These are phyloP conservation scores for Parastagonospora nodorum DNA, from an alignment of 2,329 filamentous ascomycete genomes.

Conservation along the genomic window DNA sequence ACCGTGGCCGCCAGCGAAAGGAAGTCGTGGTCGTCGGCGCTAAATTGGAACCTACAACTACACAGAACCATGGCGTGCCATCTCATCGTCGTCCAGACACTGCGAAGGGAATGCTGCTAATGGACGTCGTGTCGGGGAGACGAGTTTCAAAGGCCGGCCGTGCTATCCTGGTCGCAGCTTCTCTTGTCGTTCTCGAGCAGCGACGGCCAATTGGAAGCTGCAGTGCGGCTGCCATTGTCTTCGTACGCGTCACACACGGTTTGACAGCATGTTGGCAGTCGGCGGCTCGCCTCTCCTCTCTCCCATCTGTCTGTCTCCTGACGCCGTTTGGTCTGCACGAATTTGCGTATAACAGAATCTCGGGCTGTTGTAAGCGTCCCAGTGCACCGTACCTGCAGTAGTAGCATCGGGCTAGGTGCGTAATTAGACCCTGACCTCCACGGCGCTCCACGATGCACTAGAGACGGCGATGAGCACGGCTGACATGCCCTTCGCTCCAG, in stretches of 20 bases:
- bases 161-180: constrained; percentile 8
- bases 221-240: not conserved
- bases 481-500: constrained; percentile 12
- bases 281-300: not conserved
- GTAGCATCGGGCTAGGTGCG: constrained; percentile 1
- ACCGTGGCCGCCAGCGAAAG: too few species aligned
- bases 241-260: not conserved
- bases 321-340: not conserved
- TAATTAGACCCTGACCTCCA: constrained; percentile 5
- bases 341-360: too few species aligned
- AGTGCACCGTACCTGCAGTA: constrained; percentile 4
- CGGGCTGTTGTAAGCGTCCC: too few species aligned
- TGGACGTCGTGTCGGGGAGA: constrained; percentile 1
- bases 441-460: not conserved
- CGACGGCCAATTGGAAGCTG: not conserved
- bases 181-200: constrained; percentile 2
- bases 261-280: not conserved
- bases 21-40: too few species aligned
- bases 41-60: too few species aligned
- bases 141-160: constrained; percentile 9
- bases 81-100: not conserved
- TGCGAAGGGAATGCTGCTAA: not conserved
- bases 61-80: too few species aligned
- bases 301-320: not conserved
- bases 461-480: not conserved